Conservation (phyloP, 192 early-diverging fungal genomes). For the Entrophospora sp. region DNA sequence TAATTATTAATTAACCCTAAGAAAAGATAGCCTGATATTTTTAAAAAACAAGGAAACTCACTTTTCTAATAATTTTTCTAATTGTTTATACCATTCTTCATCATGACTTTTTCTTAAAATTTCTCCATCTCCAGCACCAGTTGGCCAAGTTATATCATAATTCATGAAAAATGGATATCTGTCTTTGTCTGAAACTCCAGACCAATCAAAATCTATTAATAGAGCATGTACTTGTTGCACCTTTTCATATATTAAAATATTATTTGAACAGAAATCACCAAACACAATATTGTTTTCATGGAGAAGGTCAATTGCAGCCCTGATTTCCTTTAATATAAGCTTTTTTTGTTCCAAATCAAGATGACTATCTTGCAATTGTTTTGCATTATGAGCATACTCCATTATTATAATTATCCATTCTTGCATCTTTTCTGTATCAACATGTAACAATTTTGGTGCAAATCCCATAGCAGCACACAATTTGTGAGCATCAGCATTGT, state of each 20-base stretch:
- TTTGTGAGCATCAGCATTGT: background rate
- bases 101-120: background rate
- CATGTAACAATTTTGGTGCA: background rate
- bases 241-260: background rate
- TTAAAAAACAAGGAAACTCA: too few relatives aligned
- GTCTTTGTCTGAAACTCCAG: background rate
- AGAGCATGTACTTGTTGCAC: background rate
- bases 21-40: too few relatives aligned
- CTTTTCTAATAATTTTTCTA: too few relatives aligned
- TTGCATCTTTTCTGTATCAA: background rate
- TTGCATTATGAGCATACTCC: background rate
- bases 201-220: slow-evolving; percentile 2
- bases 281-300: background rate
- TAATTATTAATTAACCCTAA: too few relatives aligned
- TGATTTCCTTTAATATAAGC: background rate
- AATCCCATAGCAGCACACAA: background rate
- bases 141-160: background rate
- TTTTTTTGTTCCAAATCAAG: background rate
- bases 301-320: background rate
- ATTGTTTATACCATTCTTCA: background rate
- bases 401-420: background rate
- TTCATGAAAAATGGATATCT: background rate
- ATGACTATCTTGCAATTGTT: background rate
- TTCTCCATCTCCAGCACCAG: background rate
- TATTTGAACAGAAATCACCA: background rate